A percentile compares a stretch with the other conserved stretches of the same genome.
These are phyloP conservation scores for Chlorella sp. DNA, from an alignment of 139 green algal species.

Conservation along the genomic window DNA sequence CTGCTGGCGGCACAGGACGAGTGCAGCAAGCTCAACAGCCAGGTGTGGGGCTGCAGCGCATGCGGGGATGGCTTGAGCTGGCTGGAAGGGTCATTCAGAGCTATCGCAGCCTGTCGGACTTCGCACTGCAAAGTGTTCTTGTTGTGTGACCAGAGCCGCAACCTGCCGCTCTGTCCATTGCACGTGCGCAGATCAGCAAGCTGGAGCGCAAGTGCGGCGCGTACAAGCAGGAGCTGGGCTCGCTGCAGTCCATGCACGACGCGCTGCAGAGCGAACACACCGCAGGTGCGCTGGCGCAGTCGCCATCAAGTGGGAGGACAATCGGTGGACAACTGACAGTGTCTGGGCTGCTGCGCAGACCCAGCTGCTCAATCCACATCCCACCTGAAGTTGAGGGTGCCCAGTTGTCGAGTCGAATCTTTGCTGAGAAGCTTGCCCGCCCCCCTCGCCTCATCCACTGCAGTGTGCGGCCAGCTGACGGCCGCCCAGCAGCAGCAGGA, in stretches of 20 bases:
- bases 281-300: constrained; percentile 10
- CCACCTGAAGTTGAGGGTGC: no score
- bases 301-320: neutral
- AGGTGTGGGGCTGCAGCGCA: neutral
- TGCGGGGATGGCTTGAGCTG: neutral
- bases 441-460: neutral
- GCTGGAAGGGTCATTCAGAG: no score
- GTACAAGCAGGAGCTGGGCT: constrained; percentile 15
- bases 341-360: no score
- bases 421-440: no score
- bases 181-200: constrained; percentile 17
- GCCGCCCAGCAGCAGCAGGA: constrained; percentile 21
- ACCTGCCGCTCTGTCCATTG: no score
- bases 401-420: no score
- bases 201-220: constrained; percentile 19
- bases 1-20: constrained; percentile 29
- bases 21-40: constrained; percentile 32
- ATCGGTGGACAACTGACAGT: no score
- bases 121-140: no score
- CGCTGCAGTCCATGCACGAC: constrained; percentile 20
- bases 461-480: constrained; percentile 36
- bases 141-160: no score
- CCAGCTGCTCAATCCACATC: no score
- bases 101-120: no score
- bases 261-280: constrained; percentile 40